These are phyloP conservation scores for Botrytis tulipae DNA, from an alignment of 2,329 filamentous ascomycete species.

Conservation along the genomic window DNA sequence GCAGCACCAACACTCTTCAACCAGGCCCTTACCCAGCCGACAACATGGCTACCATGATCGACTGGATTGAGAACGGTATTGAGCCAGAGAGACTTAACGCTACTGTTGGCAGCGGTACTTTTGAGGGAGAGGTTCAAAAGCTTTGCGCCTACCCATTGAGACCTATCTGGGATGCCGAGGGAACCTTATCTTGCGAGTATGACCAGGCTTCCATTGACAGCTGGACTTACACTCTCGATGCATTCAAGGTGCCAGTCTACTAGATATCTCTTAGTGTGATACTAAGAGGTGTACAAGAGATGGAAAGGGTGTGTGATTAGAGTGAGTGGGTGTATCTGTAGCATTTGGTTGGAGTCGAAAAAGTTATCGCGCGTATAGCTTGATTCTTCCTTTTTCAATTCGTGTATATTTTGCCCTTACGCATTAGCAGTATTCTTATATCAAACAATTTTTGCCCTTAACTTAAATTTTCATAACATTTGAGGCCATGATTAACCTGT, in stretches of 20 bases:
- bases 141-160: conserved; percentile 45
- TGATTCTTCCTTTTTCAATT: background rate
- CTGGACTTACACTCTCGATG: conserved; percentile 35
- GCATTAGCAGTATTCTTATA: background rate
- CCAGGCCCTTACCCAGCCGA: conserved; percentile 46
- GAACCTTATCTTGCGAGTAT: conserved; percentile 35
- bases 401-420: background rate
- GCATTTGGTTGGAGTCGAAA: background rate
- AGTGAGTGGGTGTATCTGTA: background rate
- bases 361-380: background rate
- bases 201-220: conserved; percentile 34
- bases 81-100: conserved; percentile 42
- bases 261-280: conserved; percentile 2
- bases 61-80: conserved; percentile 61
- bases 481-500: background rate
- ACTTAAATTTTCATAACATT: background rate
- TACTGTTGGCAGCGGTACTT: conserved; percentile 37
- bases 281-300: background rate
- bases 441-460: background rate
- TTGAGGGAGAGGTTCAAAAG: conserved; percentile 40
- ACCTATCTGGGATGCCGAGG: conserved; percentile 36
- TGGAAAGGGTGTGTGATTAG: background rate
- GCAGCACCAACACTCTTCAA: conserved; percentile 46
- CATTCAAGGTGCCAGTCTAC: conserved; percentile 27
- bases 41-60: conserved; percentile 68